Conservation (phyloP, 1,139 yeast species). For the Lodderomyces orthopsilosis region DNA sequence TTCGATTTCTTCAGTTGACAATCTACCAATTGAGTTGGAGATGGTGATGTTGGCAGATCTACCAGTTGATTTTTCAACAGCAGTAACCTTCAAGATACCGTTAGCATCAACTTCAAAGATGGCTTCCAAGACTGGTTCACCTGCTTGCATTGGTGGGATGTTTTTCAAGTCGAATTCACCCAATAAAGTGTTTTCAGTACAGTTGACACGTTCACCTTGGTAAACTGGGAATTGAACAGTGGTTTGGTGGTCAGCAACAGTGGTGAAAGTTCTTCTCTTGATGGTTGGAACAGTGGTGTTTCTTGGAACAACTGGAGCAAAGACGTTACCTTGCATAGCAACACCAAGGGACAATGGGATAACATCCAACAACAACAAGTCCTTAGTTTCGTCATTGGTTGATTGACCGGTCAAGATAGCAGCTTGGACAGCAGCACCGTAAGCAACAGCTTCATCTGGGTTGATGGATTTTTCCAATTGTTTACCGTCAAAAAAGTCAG, state of each 20-base stretch:
- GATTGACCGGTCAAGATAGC: conserved; percentile 98
- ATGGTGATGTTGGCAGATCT: conserved; percentile 99
- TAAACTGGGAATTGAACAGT: conserved; percentile 99
- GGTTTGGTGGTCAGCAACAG: conserved; percentile 99
- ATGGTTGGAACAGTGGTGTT: conserved; percentile 99
- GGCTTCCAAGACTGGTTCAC: conserved; percentile 99
- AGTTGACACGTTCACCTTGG: conserved; percentile 99
- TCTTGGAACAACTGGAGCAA: conserved; percentile 99
- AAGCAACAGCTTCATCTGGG: conserved; percentile 99
- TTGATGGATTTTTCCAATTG: conserved; percentile 93
- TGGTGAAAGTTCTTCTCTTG: conserved; percentile 99
- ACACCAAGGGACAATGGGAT: conserved; percentile 99
- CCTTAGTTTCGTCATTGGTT: conserved; percentile 95
- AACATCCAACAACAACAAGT: conserved; percentile 94
- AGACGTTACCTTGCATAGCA: conserved; percentile 99
- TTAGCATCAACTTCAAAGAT: conserved; percentile 99
- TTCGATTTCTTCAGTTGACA: conserved; percentile 95
- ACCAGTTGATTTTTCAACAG: conserved; percentile 98
- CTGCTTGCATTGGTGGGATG: conserved; percentile 99
- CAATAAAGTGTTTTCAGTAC: conserved; percentile 97
- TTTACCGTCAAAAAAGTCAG: conserved; percentile 98
- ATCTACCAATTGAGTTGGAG: conserved; percentile 99
- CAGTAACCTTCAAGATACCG: conserved; percentile 99
- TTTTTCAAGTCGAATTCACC: conserved; percentile 99
- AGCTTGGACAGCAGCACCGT: conserved; percentile 99